phyloP scores from a whole-genome alignment of 768 basidiomycete genomes.

The Lentinus brumalis region DNA sequence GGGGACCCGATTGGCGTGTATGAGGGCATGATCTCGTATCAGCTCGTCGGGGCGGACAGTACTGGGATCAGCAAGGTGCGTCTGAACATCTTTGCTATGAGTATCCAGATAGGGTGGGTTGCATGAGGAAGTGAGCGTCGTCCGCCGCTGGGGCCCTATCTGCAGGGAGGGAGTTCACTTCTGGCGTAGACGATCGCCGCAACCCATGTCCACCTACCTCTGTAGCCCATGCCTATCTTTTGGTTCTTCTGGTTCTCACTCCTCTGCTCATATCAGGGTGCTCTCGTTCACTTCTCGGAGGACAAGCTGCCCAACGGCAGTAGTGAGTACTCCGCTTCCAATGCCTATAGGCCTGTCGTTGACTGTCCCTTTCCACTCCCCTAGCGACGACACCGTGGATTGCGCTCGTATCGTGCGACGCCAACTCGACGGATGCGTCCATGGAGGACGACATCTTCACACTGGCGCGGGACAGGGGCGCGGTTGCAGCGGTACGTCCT shows the following conservation, averaged over 20 bases:
- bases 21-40: constrained; percentile 52
- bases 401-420: constrained; percentile 83
- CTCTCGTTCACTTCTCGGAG: constrained; percentile 83
- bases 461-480: constrained; percentile 75
- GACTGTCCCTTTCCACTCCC: neutral
- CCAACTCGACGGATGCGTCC: constrained; percentile 67
- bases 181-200: no score
- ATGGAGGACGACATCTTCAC: constrained; percentile 77
- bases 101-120: no score
- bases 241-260: neutral
- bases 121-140: no score
- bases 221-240: no score
- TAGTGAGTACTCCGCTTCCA: constrained; percentile 37
- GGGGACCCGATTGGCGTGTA: constrained; percentile 39
- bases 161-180: no score
- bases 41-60: constrained; percentile 53
- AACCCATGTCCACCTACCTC: no score
- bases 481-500: constrained; percentile 69
- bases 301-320: constrained; percentile 46
- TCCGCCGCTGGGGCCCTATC: no score
- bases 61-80: constrained; percentile 58
- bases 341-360: neutral
- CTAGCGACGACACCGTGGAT: constrained; percentile 84
- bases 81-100: neutral
- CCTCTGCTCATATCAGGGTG: constrained; percentile 53